Conservation (phyloP, 2,329 filamentous ascomycete genomes). For the Trichoderma breve region DNA sequence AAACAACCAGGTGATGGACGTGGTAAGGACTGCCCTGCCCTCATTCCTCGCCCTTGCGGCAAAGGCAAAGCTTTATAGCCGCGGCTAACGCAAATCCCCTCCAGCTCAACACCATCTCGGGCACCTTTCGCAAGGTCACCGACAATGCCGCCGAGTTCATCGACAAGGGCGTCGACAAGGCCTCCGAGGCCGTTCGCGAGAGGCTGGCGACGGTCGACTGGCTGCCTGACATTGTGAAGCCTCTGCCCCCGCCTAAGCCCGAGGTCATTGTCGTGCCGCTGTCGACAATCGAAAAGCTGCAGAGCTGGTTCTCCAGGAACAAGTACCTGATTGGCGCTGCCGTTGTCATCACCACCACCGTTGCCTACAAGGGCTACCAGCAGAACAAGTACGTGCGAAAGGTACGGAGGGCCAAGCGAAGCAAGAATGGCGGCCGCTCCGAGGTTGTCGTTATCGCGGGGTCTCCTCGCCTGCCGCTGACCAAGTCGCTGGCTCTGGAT, state of each 20-base stretch:
- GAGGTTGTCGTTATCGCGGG: conserved; percentile 89
- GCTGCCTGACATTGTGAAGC: conserved; percentile 68
- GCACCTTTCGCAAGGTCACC: conserved; percentile 69
- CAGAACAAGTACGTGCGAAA: conserved; percentile 59
- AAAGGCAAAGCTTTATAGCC: neutral
- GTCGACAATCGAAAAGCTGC: conserved; percentile 50
- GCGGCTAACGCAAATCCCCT: conserved; percentile 13
- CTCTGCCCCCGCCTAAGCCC: conserved; percentile 47
- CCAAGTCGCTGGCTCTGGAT: conserved; percentile 78
- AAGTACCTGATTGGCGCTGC: conserved; percentile 71
- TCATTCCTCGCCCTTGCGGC: neutral
- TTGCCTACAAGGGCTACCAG: conserved; percentile 51
- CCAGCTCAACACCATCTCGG: conserved; percentile 52
- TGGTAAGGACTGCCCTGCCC: conserved; percentile 52
- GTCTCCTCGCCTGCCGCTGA: conserved; percentile 80
- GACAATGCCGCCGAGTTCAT: conserved; percentile 74
- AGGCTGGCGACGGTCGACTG: conserved; percentile 65
- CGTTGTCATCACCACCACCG: conserved; percentile 68
- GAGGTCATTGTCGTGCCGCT: conserved; percentile 34
- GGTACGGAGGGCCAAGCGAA: conserved; percentile 71
- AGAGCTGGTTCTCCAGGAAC: conserved; percentile 71
- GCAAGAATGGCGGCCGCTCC: conserved; percentile 76
- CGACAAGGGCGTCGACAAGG: conserved; percentile 75
- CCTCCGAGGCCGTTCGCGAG: conserved; percentile 69
- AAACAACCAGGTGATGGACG: conserved; percentile 74